A percentile compares a stretch with the other conserved stretches of the same genome.
phyloP scores from a whole-genome alignment of 2,329 filamentous ascomycete species.

The Thelonectria rubi region DNA sequence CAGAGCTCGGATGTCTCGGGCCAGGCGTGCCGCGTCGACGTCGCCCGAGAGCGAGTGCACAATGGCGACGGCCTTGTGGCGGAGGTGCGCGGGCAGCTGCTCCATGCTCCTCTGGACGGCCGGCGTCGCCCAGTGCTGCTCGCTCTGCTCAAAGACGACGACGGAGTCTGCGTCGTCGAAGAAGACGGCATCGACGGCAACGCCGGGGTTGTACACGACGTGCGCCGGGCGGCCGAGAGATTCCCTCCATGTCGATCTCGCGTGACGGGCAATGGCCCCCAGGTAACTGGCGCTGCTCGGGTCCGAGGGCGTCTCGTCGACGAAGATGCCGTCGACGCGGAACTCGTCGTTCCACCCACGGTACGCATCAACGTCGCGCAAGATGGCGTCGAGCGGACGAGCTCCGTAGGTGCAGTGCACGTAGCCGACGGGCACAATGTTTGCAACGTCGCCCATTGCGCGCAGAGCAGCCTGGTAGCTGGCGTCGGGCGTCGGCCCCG shows the following conservation, averaged over 20 bases:
- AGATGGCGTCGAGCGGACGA: slow-evolving; percentile 10
- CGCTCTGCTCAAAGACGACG: slow-evolving; percentile 29
- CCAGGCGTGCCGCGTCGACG: slow-evolving; percentile 14
- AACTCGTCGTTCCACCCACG: slow-evolving; percentile 28
- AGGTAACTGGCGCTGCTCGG: slow-evolving; percentile 1
- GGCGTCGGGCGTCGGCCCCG: slow-evolving; percentile 25
- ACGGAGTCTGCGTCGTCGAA: slow-evolving; percentile 23
- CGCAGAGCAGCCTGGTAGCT: slow-evolving; percentile 22
- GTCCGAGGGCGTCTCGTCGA: slow-evolving; percentile 30
- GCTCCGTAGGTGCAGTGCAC: slow-evolving; percentile 32
- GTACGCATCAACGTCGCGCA: slow-evolving; percentile 24
- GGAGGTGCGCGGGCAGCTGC: background rate
- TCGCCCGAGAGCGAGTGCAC: slow-evolving; percentile 24
- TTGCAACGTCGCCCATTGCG: slow-evolving; percentile 15
- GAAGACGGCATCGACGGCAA: slow-evolving; percentile 21
- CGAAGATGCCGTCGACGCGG: slow-evolving; percentile 29
- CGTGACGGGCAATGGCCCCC: slow-evolving; percentile 20
- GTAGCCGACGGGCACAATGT: slow-evolving; percentile 25
- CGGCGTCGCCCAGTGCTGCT: slow-evolving; percentile 18
- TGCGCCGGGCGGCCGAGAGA: slow-evolving; percentile 9
- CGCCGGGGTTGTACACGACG: slow-evolving; percentile 26
- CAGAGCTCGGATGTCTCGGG: slow-evolving; percentile 12
- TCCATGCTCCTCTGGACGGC: slow-evolving; percentile 10
- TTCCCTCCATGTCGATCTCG: slow-evolving; percentile 23
- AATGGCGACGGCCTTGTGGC: slow-evolving; percentile 25